phyloP scores from a whole-genome alignment of 345 rosid species.

The Sonneratia alba region DNA sequence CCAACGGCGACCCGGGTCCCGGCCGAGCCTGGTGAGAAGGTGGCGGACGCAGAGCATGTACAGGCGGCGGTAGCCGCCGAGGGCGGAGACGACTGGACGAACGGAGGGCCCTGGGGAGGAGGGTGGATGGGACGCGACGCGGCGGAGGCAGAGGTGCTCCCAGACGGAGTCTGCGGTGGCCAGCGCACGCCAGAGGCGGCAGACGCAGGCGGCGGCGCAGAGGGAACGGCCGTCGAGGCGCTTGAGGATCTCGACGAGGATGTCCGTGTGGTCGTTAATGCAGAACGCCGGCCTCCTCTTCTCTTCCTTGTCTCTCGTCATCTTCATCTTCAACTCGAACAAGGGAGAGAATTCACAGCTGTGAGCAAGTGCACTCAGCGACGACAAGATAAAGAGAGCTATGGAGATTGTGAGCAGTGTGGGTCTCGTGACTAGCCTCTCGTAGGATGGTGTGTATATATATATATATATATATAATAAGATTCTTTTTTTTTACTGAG shows the following conservation, averaged over 20 bases:
- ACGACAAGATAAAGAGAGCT: neutral
- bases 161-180: slow-evolving; percentile 65
- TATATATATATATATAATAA: too few relatives aligned
- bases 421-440: neutral
- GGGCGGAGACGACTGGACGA: slow-evolving; percentile 70
- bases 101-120: slow-evolving; percentile 19
- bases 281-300: slow-evolving; percentile 29
- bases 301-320: slow-evolving; percentile 4
- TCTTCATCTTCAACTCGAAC: neutral
- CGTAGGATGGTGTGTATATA: neutral
- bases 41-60: slow-evolving; percentile 76
- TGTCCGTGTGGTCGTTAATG: slow-evolving; percentile 81
- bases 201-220: slow-evolving; percentile 73
- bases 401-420: neutral
- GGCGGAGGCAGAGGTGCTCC: slow-evolving; percentile 90
- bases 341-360: neutral
- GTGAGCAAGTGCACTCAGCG: neutral
- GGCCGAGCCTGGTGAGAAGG: slow-evolving; percentile 35
- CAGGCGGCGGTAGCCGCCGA: slow-evolving; percentile 82
- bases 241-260: slow-evolving; percentile 60
- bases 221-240: slow-evolving; percentile 84
- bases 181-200: slow-evolving; percentile 77
- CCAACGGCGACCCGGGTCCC: slow-evolving; percentile 14
- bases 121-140: slow-evolving; percentile 43
- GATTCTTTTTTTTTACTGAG: too few relatives aligned